These are phyloP conservation scores for Barbatosphaeria neglecta DNA, from an alignment of 495 filamentous ascomycete species.

Conservation along the genomic window DNA sequence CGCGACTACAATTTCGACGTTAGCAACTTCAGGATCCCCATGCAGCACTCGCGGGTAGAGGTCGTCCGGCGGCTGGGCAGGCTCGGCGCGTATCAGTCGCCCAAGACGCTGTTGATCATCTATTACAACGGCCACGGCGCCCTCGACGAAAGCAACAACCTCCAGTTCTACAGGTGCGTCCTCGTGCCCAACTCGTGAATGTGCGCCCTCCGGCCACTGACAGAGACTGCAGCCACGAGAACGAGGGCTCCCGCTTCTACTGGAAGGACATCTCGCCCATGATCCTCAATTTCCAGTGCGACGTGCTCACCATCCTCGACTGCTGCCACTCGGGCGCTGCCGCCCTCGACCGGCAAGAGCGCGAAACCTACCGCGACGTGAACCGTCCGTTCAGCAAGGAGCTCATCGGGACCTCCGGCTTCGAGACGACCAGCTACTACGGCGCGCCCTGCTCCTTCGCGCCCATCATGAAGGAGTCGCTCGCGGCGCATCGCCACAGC, in stretches of 20 bases:
- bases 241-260: background rate
- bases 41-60: background rate
- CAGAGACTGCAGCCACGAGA: background rate
- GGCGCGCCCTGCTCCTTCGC: background rate
- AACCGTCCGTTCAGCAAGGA: background rate
- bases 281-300: background rate
- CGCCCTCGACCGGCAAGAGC: background rate
- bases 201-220: background rate
- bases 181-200: background rate
- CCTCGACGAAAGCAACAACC: background rate
- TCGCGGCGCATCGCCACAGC: background rate
- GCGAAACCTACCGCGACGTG: background rate
- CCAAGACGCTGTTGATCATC: background rate
- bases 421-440: background rate
- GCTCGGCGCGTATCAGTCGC: background rate
- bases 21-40: background rate
- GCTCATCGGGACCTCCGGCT: background rate
- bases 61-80: background rate
- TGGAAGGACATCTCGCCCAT: background rate
- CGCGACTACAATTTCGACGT: background rate
- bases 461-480: background rate
- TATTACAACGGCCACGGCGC: background rate
- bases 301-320: background rate
- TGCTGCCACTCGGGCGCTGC: background rate
- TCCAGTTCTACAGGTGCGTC: background rate